Evolutionary conservation across 2,329 filamentous ascomycete species (phyloP).

Genomic region (Exophiala oligosperma): DNA sequence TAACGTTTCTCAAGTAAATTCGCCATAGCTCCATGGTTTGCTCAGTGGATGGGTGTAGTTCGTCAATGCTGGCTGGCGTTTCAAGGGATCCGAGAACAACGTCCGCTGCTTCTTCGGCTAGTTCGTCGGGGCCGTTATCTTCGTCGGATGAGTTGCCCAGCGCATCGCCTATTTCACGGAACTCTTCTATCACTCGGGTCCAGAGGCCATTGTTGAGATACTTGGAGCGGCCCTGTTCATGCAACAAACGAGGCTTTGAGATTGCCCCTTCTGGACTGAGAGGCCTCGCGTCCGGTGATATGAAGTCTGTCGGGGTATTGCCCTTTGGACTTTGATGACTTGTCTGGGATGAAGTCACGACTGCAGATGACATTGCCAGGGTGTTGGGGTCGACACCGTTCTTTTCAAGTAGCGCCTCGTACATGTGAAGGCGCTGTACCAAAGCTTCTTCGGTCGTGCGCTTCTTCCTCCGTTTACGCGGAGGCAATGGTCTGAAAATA

Average conservation of each 20-base stretch:
- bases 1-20: conserved; percentile 30
- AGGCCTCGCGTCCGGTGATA: conserved; percentile 7
- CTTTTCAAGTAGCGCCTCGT: conserved; percentile 22
- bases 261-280: conserved; percentile 4
- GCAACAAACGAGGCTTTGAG: conserved; percentile 24
- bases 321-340: neutral
- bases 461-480: conserved; percentile 24
- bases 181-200: conserved; percentile 33
- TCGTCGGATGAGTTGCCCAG: conserved; percentile 21
- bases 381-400: conserved; percentile 19
- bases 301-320: conserved; percentile 13
- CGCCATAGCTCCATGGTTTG: conserved; percentile 31
- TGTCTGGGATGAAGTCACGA: too few relatives aligned
- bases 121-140: conserved; percentile 30
- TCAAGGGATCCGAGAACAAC: conserved; percentile 28
- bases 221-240: conserved; percentile 21
- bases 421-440: conserved; percentile 14
- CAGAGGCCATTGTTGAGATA: conserved; percentile 32
- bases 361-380: neutral
- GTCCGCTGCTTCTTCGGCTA: conserved; percentile 1
- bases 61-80: conserved; percentile 4
- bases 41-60: conserved; percentile 23
- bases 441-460: conserved; percentile 12
- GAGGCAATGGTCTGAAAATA: conserved; percentile 31
- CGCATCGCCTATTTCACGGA: conserved; percentile 29